A percentile compares a stretch with the other conserved stretches of the same genome.
These are phyloP conservation scores for Euphorbia lathyris DNA, from an alignment of 345 rosid species.

Conservation along the genomic window DNA sequence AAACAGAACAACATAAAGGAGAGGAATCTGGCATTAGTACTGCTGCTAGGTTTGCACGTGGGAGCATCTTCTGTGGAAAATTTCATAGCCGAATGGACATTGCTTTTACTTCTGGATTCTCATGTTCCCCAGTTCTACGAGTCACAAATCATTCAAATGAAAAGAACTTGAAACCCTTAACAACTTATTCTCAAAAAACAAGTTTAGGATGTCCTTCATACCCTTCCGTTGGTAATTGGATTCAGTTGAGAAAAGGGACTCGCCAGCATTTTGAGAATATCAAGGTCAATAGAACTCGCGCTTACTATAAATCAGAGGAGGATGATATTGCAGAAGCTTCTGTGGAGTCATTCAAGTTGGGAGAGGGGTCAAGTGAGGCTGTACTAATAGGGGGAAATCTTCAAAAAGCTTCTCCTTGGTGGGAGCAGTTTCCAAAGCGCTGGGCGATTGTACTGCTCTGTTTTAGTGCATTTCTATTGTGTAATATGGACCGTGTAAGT, in stretches of 20 bases:
- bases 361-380: constrained; percentile 54
- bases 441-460: constrained; percentile 88
- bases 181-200: constrained; percentile 11
- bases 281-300: constrained; percentile 22
- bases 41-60: constrained; percentile 24
- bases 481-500: constrained; percentile 99
- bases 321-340: constrained; percentile 53
- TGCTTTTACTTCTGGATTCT: constrained; percentile 31
- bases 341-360: constrained; percentile 46
- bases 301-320: constrained; percentile 84
- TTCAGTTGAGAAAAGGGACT: constrained; percentile 3
- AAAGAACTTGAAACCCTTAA: constrained; percentile 8
- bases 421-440: constrained; percentile 79
- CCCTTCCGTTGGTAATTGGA: background rate
- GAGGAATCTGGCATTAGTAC: constrained; percentile 23
- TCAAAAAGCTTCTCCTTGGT: constrained; percentile 62
- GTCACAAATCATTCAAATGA: constrained; percentile 23
- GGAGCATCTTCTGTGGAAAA: constrained; percentile 27
- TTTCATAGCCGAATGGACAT: constrained; percentile 20
- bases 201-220: constrained; percentile 14
- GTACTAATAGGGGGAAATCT: constrained; percentile 43
- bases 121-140: constrained; percentile 16
- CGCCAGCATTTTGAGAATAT: background rate
- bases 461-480: constrained; percentile 72
- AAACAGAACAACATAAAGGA: constrained; percentile 26